Conservation (phyloP, 1,284 basidiomycete species). For the Mrakiaceae sp. region DNA sequence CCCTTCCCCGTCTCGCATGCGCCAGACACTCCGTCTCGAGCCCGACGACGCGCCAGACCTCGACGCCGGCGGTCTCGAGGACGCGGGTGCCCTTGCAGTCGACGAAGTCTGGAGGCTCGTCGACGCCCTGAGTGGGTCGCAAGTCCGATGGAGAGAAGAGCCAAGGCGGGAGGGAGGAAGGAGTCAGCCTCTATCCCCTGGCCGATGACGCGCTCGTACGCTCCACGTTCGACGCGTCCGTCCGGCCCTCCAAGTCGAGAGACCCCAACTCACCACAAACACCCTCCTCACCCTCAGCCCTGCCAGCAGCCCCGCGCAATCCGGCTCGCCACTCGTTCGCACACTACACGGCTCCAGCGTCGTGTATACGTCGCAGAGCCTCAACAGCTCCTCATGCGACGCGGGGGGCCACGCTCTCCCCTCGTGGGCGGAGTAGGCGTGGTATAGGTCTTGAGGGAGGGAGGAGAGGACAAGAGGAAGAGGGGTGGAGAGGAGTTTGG, state of each 20-base stretch:
- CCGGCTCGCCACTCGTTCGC: conserved; percentile 71
- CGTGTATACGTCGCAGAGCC: conserved; percentile 52
- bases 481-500: conserved; percentile 46
- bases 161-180: not conserved
- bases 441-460: not conserved
- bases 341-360: conserved; percentile 95
- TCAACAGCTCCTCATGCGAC: conserved; percentile 7
- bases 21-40: conserved; percentile 58
- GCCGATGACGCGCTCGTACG: not conserved
- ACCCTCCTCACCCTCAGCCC: conserved; percentile 59
- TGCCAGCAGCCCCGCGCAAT: conserved; percentile 80
- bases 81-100: conserved; percentile 75
- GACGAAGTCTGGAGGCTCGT: conserved; percentile 92
- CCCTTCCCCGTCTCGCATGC: conserved; percentile 50
- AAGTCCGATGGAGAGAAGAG: not conserved
- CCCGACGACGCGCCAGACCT: conserved; percentile 61
- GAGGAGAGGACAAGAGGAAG: not conserved
- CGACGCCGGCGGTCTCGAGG: conserved; percentile 60
- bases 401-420: no score
- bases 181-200: not conserved
- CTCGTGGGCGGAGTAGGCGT: no score
- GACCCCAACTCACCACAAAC: conserved; percentile 44
- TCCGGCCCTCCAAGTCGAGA: no score
- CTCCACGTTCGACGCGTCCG: not conserved
- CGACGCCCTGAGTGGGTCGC: conserved; percentile 47